A percentile compares a stretch with the other conserved stretches of the same genome.
phyloP scores from a whole-genome alignment of 148 eudicot genomes.

The Rhododendron griersonianum region DNA sequence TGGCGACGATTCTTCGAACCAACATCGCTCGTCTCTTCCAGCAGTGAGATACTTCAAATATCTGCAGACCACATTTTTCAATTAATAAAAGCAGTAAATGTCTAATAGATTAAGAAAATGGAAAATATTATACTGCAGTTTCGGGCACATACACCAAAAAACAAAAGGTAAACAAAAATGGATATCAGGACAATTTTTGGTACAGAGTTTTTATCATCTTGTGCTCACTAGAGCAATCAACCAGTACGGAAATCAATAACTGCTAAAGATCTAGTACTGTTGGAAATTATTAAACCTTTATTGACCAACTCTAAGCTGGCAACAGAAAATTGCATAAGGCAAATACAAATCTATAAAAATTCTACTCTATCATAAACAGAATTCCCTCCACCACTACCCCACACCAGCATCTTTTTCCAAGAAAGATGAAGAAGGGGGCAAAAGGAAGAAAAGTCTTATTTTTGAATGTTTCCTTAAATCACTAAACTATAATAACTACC shows the following conservation, averaged over 20 bases:
- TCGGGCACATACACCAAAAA: no score
- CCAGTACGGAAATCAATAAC: not conserved
- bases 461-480: not conserved
- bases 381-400: no score
- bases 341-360: not conserved
- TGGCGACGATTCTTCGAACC: constrained; percentile 77
- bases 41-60: constrained; percentile 67
- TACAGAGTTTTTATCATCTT: no score
- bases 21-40: constrained; percentile 73
- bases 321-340: not conserved
- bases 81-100: not conserved
- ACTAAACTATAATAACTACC: not conserved
- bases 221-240: no score
- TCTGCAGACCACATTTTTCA: constrained; percentile 24
- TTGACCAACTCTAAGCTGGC: not conserved
- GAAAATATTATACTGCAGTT: not conserved
- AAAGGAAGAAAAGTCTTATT: not conserved
- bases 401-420: not conserved
- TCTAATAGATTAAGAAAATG: not conserved
- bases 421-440: not conserved
- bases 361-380: not conserved
- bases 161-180: no score
- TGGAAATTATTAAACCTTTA: no score
- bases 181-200: not conserved
- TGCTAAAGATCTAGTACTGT: not conserved